phyloP scores from a whole-genome alignment of 2,329 filamentous ascomycete genomes.

The Cladophialophora yegresii region DNA sequence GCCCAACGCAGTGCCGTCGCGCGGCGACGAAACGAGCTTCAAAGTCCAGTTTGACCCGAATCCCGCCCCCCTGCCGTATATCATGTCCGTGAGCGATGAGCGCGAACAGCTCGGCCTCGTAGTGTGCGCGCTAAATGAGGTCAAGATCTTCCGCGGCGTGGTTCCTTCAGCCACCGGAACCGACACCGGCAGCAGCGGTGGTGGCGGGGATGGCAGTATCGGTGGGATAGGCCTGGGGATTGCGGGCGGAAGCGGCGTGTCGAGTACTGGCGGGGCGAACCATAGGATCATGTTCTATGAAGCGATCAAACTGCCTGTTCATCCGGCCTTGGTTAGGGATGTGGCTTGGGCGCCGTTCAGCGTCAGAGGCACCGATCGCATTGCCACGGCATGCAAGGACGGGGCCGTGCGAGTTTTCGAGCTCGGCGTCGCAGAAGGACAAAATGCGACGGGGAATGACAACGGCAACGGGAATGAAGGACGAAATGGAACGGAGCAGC shows the following conservation, averaged over 20 bases:
- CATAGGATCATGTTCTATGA: constrained; percentile 74
- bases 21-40: constrained; percentile 86
- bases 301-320: constrained; percentile 72
- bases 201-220: constrained; percentile 48
- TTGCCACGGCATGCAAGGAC: constrained; percentile 92
- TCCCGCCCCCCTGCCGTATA: constrained; percentile 69
- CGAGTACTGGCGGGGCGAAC: constrained; percentile 46
- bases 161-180: constrained; percentile 46
- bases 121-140: constrained; percentile 80
- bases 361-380: constrained; percentile 82
- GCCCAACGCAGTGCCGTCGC: constrained; percentile 55
- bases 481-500: constrained; percentile 2
- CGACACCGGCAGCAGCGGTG: neutral
- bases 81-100: constrained; percentile 74
- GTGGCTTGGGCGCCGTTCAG: constrained; percentile 80
- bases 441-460: neutral
- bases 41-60: constrained; percentile 86
- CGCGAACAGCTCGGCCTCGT: constrained; percentile 77
- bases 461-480: neutral
- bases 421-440: constrained; percentile 47
- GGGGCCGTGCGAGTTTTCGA: constrained; percentile 88
- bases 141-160: constrained; percentile 76
- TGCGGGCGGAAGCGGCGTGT: constrained; percentile 1
- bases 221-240: constrained; percentile 38
- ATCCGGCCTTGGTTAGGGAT: constrained; percentile 71